Percentiles rank a stretch among this genome's conserved stretches.
phyloP scores from a whole-genome alignment of 306 rosid species.

The Cercis canadensis region DNA sequence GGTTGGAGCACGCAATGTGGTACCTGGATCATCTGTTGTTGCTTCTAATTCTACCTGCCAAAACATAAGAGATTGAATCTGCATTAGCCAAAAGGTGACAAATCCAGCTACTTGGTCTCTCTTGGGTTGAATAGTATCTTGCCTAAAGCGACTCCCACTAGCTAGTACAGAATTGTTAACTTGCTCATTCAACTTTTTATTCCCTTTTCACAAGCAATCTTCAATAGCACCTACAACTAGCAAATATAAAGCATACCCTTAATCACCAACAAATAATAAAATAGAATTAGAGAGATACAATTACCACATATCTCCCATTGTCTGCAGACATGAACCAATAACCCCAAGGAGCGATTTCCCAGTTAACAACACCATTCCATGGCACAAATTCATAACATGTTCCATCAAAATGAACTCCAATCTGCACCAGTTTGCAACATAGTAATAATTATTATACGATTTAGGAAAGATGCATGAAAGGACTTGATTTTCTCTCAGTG shows the following conservation, averaged over 20 bases:
- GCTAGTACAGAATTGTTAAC: constrained; percentile 8
- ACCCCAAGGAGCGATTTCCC: constrained; percentile 95
- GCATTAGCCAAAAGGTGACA: constrained; percentile 4
- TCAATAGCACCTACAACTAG: background rate
- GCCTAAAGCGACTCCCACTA: constrained; percentile 16
- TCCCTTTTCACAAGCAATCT: no score
- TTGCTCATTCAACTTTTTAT: constrained; percentile 11
- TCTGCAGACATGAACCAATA: constrained; percentile 77
- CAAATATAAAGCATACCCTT: constrained; percentile 9
- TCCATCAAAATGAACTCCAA: constrained; percentile 85
- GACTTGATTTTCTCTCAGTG: background rate
- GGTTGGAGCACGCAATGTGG: constrained; percentile 90
- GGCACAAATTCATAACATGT: constrained; percentile 89
- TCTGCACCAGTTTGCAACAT: constrained; percentile 57
- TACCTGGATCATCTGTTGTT: constrained; percentile 72
- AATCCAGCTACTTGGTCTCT: constrained; percentile 24
- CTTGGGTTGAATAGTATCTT: constrained; percentile 1
- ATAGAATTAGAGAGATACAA: constrained; percentile 22
- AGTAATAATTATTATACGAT: constrained; percentile 30
- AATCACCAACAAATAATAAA: constrained; percentile 9
- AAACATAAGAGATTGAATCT: constrained; percentile 6
- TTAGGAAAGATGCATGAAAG: constrained; percentile 5
- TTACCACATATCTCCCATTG: constrained; percentile 73
- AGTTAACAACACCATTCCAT: constrained; percentile 78
- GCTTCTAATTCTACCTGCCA: constrained; percentile 84